Evolutionary conservation across 805 yeast species (phyloP).

Genomic region (Pichia occidentalis): DNA sequence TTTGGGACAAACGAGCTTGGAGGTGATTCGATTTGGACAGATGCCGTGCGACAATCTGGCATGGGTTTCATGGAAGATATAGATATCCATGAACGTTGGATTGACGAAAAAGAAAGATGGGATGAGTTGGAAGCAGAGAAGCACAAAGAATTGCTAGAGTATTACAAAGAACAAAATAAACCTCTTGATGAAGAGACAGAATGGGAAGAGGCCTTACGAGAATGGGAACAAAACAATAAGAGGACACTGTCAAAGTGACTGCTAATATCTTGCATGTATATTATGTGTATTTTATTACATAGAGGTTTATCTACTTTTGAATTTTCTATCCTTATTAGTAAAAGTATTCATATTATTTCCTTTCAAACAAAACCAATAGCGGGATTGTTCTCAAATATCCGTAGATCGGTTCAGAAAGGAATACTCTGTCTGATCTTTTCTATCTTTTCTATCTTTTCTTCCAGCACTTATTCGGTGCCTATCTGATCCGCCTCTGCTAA

Average conservation of each 20-base stretch:
- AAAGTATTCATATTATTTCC: too few relatives aligned
- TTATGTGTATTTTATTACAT: background rate
- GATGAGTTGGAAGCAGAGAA: conserved; percentile 56
- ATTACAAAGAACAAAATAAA: conserved; percentile 31
- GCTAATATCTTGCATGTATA: background rate
- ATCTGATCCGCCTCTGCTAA: conserved; percentile 2
- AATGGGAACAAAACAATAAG: conserved; percentile 43
- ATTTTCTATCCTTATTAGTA: too few relatives aligned
- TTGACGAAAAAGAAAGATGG: conserved; percentile 72
- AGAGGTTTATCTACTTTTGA: too few relatives aligned
- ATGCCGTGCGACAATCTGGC: conserved; percentile 74
- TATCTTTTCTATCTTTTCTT: too few relatives aligned
- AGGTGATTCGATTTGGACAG: conserved; percentile 98
- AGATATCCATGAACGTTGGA: conserved; percentile 94
- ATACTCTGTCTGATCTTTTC: too few relatives aligned
- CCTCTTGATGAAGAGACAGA: conserved; percentile 57
- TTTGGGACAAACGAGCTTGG: conserved; percentile 92
- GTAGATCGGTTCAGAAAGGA: too few relatives aligned
- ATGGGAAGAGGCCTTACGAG: conserved; percentile 57
- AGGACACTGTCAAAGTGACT: conserved; percentile 10
- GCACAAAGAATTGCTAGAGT: conserved; percentile 32
- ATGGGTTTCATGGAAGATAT: conserved; percentile 45
- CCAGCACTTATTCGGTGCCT: too few relatives aligned
- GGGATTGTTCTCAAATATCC: too few relatives aligned
- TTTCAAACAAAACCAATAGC: too few relatives aligned